These are phyloP conservation scores for Trichoderma virens DNA, from an alignment of 495 filamentous ascomycete species.

Conservation along the genomic window DNA sequence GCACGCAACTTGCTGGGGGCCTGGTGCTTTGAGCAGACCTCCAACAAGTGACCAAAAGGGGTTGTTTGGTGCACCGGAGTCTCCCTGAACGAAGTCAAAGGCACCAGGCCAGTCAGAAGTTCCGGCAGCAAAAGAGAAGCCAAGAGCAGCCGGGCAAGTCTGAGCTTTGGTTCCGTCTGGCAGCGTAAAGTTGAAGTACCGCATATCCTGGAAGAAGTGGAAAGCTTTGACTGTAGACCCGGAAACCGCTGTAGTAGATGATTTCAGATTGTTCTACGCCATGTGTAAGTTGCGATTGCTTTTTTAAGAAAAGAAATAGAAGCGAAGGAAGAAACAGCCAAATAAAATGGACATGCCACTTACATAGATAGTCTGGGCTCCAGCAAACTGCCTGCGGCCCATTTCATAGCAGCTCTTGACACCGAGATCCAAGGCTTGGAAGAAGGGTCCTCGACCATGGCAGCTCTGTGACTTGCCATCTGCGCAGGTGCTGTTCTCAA, in stretches of 20 bases:
- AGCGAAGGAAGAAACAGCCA: not conserved
- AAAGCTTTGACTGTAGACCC: slow-evolving; percentile 51
- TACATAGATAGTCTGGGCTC: slow-evolving; percentile 56
- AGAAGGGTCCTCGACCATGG: slow-evolving; percentile 74
- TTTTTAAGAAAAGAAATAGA: not conserved
- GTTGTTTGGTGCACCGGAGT: slow-evolving; percentile 59
- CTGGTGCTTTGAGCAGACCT: slow-evolving; percentile 60
- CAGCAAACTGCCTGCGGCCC: slow-evolving; percentile 56
- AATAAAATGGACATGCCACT: slow-evolving; percentile 11
- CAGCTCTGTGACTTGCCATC: slow-evolving; percentile 62
- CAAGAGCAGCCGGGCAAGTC: slow-evolving; percentile 88
- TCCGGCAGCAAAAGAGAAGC: slow-evolving; percentile 87
- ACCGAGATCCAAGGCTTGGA: slow-evolving; percentile 59
- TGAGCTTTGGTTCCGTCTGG: slow-evolving; percentile 64
- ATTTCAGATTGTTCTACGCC: slow-evolving; percentile 29
- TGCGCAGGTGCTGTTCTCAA: slow-evolving; percentile 70
- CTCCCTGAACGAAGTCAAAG: slow-evolving; percentile 89
- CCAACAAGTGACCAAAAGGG: slow-evolving; percentile 82
- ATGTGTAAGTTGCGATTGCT: slow-evolving; percentile 14
- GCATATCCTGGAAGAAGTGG: slow-evolving; percentile 63
- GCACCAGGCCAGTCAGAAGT: slow-evolving; percentile 87
- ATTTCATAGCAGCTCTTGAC: slow-evolving; percentile 70
- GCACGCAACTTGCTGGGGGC: slow-evolving; percentile 63
- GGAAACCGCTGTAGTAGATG: slow-evolving; percentile 36
- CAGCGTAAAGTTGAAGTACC: slow-evolving; percentile 54